Evolutionary conservation across 2,329 filamentous ascomycete genomes (phyloP).

Genomic region (Fusarium torulosum): DNA sequence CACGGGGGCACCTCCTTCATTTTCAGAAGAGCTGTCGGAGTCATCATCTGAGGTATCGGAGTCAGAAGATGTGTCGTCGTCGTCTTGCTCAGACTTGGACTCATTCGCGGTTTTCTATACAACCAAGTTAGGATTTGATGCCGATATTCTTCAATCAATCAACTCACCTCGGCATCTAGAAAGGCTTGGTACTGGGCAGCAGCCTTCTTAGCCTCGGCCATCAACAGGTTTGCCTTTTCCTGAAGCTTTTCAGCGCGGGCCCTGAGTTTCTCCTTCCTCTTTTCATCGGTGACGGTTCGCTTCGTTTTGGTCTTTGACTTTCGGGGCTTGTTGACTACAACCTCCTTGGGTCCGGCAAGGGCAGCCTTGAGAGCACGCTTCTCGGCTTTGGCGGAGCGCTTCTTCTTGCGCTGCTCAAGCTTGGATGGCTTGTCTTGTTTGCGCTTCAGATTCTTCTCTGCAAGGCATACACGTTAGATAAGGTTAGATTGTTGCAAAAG

Average conservation of each 20-base stretch:
- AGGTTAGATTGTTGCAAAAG: not conserved
- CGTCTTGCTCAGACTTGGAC: slow-evolving; percentile 35
- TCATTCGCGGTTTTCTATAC: slow-evolving; percentile 30
- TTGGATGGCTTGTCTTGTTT: slow-evolving; percentile 32
- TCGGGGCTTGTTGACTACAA: slow-evolving; percentile 46
- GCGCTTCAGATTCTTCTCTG: slow-evolving; percentile 34
- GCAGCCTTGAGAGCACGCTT: slow-evolving; percentile 55
- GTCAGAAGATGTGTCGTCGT: slow-evolving; percentile 35
- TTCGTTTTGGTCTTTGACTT: slow-evolving; percentile 40
- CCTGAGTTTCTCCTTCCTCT: slow-evolving; percentile 55
- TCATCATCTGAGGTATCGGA: slow-evolving; percentile 40
- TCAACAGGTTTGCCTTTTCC: slow-evolving; percentile 53
- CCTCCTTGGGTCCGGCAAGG: slow-evolving; percentile 52
- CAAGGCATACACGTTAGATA: slow-evolving; percentile 12
- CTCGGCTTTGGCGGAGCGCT: slow-evolving; percentile 53
- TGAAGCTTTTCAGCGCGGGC: slow-evolving; percentile 55
- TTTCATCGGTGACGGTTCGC: slow-evolving; percentile 54
- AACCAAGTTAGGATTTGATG: slow-evolving; percentile 2
- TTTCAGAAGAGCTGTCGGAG: slow-evolving; percentile 39
- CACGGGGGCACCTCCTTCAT: slow-evolving; percentile 43
- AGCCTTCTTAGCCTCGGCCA: slow-evolving; percentile 56
- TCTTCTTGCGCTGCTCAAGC: slow-evolving; percentile 52
- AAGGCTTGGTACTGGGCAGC: slow-evolving; percentile 47
- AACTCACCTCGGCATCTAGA: slow-evolving; percentile 43
- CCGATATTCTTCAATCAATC: not conserved